Conservation (phyloP, 345 rosid species). For the Syzygium grande region DNA sequence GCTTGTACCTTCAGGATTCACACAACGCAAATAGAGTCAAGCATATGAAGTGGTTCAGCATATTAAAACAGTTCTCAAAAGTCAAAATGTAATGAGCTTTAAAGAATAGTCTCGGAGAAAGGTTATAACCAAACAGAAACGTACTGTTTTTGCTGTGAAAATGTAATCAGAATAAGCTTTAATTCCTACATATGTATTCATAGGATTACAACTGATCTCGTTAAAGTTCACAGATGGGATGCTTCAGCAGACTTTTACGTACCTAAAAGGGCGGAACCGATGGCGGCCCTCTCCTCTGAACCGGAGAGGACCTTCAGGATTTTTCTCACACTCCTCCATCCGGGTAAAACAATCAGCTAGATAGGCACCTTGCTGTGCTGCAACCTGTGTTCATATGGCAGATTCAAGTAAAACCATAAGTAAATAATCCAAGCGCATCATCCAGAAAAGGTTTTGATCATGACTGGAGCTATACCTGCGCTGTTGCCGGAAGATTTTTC, state of each 20-base stretch:
- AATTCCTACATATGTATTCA: neutral
- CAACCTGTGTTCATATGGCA: constrained; percentile 42
- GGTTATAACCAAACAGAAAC: neutral
- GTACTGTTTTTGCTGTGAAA: neutral
- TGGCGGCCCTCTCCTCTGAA: constrained; percentile 95
- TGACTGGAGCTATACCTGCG: constrained; percentile 44
- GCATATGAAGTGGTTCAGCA: neutral
- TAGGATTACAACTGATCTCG: neutral
- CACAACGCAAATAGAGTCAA: neutral
- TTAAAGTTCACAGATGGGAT: neutral
- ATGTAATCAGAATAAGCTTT: neutral
- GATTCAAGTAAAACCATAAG: neutral
- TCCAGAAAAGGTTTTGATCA: neutral
- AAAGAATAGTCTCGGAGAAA: neutral
- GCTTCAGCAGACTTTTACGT: neutral
- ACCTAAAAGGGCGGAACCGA: constrained; percentile 94
- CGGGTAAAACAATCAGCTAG: constrained; percentile 94
- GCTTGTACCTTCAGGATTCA: constrained; percentile 57
- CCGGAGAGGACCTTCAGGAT: constrained; percentile 94
- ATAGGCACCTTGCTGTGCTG: constrained; percentile 87
- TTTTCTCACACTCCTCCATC: constrained; percentile 73
- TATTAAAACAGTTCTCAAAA: neutral
- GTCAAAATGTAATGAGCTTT: neutral
- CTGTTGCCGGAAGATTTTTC: constrained; percentile 96
- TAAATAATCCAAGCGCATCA: neutral